Evolutionary conservation across 345 rosid genomes (phyloP).

Genomic region (Hibiscus tridactylites): DNA sequence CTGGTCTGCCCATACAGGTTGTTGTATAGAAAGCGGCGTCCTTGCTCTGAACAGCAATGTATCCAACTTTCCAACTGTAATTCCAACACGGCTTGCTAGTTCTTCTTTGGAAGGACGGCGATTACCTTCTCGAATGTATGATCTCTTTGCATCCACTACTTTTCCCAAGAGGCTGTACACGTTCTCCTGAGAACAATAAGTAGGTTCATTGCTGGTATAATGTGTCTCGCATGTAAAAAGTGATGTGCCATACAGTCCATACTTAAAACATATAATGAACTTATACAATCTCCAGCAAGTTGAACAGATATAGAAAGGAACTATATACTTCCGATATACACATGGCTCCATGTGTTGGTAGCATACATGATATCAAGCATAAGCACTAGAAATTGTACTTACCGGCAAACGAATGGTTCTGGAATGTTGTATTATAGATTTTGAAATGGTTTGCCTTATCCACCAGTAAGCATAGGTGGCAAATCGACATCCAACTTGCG

Average conservation of each 20-base stretch:
- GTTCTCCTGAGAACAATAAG: conserved; percentile 42
- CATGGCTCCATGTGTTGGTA: background rate
- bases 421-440: conserved; percentile 71
- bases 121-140: conserved; percentile 47
- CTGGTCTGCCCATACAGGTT: conserved; percentile 68
- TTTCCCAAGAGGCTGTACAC: conserved; percentile 43
- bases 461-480: conserved; percentile 90
- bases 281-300: background rate
- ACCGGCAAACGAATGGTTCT: conserved; percentile 86
- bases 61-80: conserved; percentile 51
- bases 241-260: background rate
- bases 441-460: conserved; percentile 69
- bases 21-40: conserved; percentile 66
- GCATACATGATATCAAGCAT: background rate
- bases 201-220: conserved; percentile 20
- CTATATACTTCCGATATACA: background rate
- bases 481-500: conserved; percentile 73
- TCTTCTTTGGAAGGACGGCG: conserved; percentile 50
- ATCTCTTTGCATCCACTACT: conserved; percentile 60
- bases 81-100: conserved; percentile 60
- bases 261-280: background rate
- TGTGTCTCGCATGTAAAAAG: background rate
- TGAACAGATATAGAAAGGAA: background rate
- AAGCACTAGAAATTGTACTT: conserved; percentile 9
- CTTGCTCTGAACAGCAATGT: conserved; percentile 42